A percentile compares a stretch with the other conserved stretches of the same genome.
phyloP scores from a whole-genome alignment of 345 rosid species.

The Brassica cretica region DNA sequence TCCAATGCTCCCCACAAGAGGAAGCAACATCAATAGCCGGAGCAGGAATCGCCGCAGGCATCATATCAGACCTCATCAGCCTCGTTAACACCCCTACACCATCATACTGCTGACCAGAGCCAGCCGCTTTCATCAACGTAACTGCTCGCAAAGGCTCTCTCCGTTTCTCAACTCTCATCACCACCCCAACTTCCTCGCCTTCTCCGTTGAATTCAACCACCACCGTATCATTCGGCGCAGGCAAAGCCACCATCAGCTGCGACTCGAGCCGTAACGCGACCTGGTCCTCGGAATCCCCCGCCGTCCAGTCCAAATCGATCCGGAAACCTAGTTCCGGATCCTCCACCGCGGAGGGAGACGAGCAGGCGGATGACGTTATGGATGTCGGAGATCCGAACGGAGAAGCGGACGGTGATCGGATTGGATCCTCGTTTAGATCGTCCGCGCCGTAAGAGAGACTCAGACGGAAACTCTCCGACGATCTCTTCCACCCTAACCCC shows the following conservation, averaged over 20 bases:
- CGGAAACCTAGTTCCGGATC: slow-evolving; percentile 73
- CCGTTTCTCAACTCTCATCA: slow-evolving; percentile 80
- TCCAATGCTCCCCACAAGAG: slow-evolving; percentile 77
- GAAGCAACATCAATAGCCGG: slow-evolving; percentile 37
- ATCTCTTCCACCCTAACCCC: slow-evolving; percentile 97
- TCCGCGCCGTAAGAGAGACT: slow-evolving; percentile 73
- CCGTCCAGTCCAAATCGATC: slow-evolving; percentile 88
- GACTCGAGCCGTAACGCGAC: slow-evolving; percentile 82
- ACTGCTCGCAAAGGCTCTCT: slow-evolving; percentile 76
- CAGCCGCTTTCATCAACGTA: slow-evolving; percentile 61
- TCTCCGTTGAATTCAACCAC: slow-evolving; percentile 51
- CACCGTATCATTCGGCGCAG: slow-evolving; percentile 80
- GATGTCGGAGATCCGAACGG: slow-evolving; percentile 48
- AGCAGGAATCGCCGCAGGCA: slow-evolving; percentile 43
- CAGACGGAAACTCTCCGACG: slow-evolving; percentile 78
- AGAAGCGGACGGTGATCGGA: slow-evolving; percentile 48
- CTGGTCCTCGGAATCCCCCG: slow-evolving; percentile 92
- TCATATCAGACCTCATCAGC: slow-evolving; percentile 62
- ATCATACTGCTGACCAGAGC: slow-evolving; percentile 84
- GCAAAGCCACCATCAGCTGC: slow-evolving; percentile 91
- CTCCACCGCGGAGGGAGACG: slow-evolving; percentile 41
- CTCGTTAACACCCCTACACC: slow-evolving; percentile 76
- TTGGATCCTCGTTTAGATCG: slow-evolving; percentile 54
- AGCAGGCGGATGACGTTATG: slow-evolving; percentile 39
- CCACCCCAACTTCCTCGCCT: slow-evolving; percentile 46